Evolutionary conservation across 179 eudicot species (phyloP).

Genomic region (Pouteria campechiana): DNA sequence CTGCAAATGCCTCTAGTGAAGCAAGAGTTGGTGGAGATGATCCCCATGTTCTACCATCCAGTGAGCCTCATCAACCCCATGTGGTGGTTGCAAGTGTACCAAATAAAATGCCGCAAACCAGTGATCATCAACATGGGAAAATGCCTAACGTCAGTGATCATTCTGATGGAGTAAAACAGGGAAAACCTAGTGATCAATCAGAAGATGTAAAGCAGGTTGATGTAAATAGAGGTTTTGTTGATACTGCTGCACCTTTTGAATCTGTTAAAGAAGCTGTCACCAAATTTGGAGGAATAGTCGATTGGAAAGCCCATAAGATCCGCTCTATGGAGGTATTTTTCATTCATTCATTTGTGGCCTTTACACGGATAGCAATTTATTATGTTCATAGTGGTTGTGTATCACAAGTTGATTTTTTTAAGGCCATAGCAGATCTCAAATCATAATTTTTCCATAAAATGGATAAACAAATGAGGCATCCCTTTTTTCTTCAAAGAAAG

Average conservation of each 20-base stretch:
- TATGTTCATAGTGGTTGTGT: too few species aligned
- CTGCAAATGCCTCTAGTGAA: conserved; percentile 1
- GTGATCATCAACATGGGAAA: too few species aligned
- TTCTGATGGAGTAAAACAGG: too few species aligned
- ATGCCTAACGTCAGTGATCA: too few species aligned
- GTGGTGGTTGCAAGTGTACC: conserved; percentile 5
- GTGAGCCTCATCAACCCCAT: not conserved
- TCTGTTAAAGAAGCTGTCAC: conserved; percentile 93
- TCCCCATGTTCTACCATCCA: conserved; percentile 1
- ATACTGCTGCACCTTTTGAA: conserved; percentile 80
- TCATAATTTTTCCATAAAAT: too few species aligned
- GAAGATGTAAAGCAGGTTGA: conserved; percentile 17
- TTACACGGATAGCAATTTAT: too few species aligned
- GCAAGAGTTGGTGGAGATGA: not conserved
- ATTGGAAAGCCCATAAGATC: conserved; percentile 88
- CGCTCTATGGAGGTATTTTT: conserved; percentile 79
- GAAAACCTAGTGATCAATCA: conserved; percentile 16
- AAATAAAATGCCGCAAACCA: not conserved
- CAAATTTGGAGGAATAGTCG: conserved; percentile 93
- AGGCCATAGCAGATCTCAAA: too few species aligned
- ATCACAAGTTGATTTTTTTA: too few species aligned
- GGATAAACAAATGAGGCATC: too few species aligned
- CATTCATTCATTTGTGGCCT: not conserved
- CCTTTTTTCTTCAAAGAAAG: too few species aligned
- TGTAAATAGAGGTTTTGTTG: conserved; percentile 36